Evolutionary conservation across 2,329 filamentous ascomycete genomes (phyloP), one percentile per base, ranked within the genome.

Genomic region (Fusarium annulatum): DNA sequence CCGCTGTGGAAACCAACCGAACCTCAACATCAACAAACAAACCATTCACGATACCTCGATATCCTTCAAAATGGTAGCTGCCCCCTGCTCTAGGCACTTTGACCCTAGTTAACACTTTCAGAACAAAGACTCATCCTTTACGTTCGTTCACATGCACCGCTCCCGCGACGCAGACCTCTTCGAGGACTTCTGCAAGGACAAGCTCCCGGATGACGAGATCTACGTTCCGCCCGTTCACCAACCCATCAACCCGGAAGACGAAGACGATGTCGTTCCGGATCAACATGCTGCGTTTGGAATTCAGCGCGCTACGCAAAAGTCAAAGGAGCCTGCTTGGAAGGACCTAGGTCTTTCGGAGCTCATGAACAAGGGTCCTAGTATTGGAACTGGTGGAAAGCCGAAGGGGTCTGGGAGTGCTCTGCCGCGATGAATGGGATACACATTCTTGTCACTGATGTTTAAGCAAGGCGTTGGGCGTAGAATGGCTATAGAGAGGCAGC

Each of bases 251-350:
- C 94, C 94, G 0, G 94, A 96, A 82, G 94, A 96, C 80, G 93
- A 96, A 83, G 94, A 96, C 79, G 94, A 96, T 79, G 92, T 96
- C 8, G 94, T 96, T 9, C 94, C 94, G 1, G 93, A 96, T 81
- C 94, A 96, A 83, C 94, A 96, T 80, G 94, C 94, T 18, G 94
- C 94, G 1, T 96, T 96, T 80, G 94, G 94, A 43, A 96, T 97
- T 77, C 91, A 94, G 81, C 89, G 93, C 75, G 94, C 94, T 15
- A 95, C 93, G 21, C 92, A 94, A 83, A 88, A 88, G 72, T 87
- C 86, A 76, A 88, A 88, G 77, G 93, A 95, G 82, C 87, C 92
- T 3, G 91, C 90, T 12, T 97, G 94, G 94, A 92, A 92, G 79
- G 94, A 96, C 79, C 83, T 96, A 11, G 92, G 93, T 0, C 84